These are phyloP conservation scores for Pestalotiopsis sp. DNA, from an alignment of 2,329 filamentous ascomycete genomes.

Conservation along the genomic window DNA sequence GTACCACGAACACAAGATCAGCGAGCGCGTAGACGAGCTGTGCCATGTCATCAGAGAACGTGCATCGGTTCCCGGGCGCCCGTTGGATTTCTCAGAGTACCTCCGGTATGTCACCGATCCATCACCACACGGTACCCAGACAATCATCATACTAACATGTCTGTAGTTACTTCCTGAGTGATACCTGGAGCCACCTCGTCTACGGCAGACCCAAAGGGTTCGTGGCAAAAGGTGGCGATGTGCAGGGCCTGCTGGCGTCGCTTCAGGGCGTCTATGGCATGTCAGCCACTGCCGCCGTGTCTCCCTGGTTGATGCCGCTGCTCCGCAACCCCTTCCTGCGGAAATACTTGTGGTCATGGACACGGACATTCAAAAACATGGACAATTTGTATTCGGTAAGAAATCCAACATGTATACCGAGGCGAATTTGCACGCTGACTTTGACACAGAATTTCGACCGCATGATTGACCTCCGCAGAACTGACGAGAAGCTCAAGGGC, in stretches of 20 bases:
- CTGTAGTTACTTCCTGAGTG: background rate
- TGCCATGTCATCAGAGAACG: background rate
- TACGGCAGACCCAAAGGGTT: background rate
- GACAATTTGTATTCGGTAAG: background rate
- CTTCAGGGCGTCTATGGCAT: background rate
- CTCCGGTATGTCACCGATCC: background rate
- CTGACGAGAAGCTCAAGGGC: constrained; percentile 1
- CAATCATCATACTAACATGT: background rate
- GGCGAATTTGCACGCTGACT: background rate
- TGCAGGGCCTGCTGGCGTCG: background rate
- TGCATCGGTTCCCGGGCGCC: background rate
- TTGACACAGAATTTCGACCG: background rate
- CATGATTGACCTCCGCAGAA: background rate
- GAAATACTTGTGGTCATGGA: background rate
- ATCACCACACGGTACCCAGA: background rate
- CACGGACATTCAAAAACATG: background rate
- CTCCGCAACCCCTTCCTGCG: background rate
- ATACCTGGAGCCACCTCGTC: constrained; percentile 2
- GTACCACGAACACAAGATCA: background rate
- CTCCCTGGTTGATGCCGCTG: background rate
- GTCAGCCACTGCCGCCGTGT: background rate
- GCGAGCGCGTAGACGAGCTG: background rate
- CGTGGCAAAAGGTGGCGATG: background rate
- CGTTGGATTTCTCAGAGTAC: background rate
- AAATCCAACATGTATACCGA: background rate